Base-by-base conservation (phyloP, 1,284 basidiomycete genomes). In the Phellopilus nigrolimitatus region DNA sequence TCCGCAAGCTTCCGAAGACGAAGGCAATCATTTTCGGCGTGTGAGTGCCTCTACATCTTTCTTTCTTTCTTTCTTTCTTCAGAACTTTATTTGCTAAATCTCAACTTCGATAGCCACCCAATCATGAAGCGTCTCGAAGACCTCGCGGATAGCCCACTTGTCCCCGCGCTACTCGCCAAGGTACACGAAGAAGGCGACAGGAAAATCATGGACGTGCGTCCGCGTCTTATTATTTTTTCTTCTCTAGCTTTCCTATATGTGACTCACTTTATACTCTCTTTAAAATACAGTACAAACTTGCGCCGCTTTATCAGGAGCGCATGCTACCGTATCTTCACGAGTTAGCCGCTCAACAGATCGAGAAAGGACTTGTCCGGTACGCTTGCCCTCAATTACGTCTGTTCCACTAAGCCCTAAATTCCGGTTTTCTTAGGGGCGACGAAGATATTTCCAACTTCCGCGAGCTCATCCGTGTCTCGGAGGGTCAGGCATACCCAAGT, bases 21-120 rank as follows among this genome's bases (percentile, higher is more conserved):
- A 61, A 62, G 31, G 67, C 60, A 5, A 70, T 72, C 49, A 66
- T 69, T 21, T 72, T 72, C 50, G 70, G 70, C 36, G 69, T 73
- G 66, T 66, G 43, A 33, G 66, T 54, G 1, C 22, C 28, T 27
- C 24, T 27, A 24, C 21, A 31, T 21, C 13, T 21, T 28, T 9
- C 6, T 17, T n/a, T 15, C 27, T 13, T 47, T 33, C 12, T 17
- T 24, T 2, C 12, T 28, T 12, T 12, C 19, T 40, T 28, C 40
- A 6, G 27, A 7, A 19, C 33, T n/a, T 13, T 7, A 19, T n/a
- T 43, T 3, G 21, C 7, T 15, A 10, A 3, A n/a, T n/a, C 17
- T n/a, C 30, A 21, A 40, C 4, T 52, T 19, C 31, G 5, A 27
- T 34, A 67, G 66, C 0, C 71, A 71, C 54, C 70, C 71, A 2